Evolutionary conservation across 768 basidiomycete species (phyloP).

Genomic region (Trametes elegans): DNA sequence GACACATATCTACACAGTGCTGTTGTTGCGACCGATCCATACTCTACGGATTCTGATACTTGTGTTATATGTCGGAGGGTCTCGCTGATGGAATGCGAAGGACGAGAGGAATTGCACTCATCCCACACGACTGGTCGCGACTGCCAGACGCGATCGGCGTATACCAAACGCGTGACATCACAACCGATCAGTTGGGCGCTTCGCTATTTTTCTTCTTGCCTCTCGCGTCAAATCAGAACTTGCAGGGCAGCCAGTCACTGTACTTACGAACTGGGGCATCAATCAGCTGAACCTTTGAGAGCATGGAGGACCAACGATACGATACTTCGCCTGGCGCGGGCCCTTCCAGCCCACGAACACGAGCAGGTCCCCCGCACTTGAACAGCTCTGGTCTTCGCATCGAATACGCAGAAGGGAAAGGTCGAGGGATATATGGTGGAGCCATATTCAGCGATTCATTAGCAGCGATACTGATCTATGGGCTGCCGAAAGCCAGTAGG

Average conservation of each 20-base stretch:
- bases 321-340: background rate
- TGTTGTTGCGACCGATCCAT: no score
- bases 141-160: background rate
- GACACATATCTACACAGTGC: background rate
- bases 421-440: constrained; percentile 65
- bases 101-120: no score
- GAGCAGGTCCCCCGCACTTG: constrained; percentile 30
- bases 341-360: background rate
- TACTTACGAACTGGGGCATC: no score
- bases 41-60: background rate
- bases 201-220: no score
- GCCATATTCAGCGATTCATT: background rate
- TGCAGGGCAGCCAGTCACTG: no score
- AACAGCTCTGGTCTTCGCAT: constrained; percentile 52
- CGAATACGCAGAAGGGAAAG: constrained; percentile 44
- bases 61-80: background rate
- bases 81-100: no score
- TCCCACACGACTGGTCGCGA: no score
- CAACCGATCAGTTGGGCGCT: background rate
- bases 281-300: no score
- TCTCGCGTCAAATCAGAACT: no score
- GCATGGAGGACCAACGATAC: background rate
- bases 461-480: background rate
- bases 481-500: constrained; percentile 40
- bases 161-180: background rate